Base-by-base conservation (phyloP, 2,329 filamentous ascomycete genomes). In the Sporothrix pseudoabietina region DNA sequence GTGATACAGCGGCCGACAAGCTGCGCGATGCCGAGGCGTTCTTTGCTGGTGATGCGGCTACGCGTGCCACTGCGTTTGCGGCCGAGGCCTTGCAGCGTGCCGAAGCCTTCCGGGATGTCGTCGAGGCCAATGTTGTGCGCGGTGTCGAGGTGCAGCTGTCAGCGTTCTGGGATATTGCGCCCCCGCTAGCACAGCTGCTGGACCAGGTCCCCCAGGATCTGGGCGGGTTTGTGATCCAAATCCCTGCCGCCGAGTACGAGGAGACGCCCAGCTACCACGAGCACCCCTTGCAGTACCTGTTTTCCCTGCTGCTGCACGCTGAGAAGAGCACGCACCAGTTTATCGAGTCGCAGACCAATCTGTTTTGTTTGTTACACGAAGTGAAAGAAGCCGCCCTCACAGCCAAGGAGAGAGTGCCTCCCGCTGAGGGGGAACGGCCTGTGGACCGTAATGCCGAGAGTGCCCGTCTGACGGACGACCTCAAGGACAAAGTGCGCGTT, bases 131-230 rank as follows among this genome's bases (percentile, higher is more conserved):
- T 72, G 94, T 97, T 30, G 90, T 90, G 26, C 90, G 93, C 10
- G 96, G 95, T 19, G 94, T 98, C 12, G 94, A 98, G 80, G 89
- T 94, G 72, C 96, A 98, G 82, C 87, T 98, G 2, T 94, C 92
- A 10, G 94, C 95, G 0, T 99, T 98, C 81, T 99, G 96, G 96
- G 96, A 99, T 79, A 97, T 98, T 78, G 95, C 94, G 1, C 96
- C 96, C 2, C 90, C 91, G 3, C 86, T 99, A 0, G 86, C 91
- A 35, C 87, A 90, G 19, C 85, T 98, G 65, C 87, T 97, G 12
- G 92, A 97, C 74, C 92, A 92, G 78, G 90, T 98, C 30, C 94
- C 94, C 0, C 80, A 82, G 1, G 59, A 86, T 59, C 81, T 89
- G 12, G 80, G 82, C 9, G 83, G 81, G 6, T 94, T 97, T 81